These are phyloP conservation scores for Monosporascus cannonballus DNA, from an alignment of 2,329 filamentous ascomycete genomes.

Conservation along the genomic window DNA sequence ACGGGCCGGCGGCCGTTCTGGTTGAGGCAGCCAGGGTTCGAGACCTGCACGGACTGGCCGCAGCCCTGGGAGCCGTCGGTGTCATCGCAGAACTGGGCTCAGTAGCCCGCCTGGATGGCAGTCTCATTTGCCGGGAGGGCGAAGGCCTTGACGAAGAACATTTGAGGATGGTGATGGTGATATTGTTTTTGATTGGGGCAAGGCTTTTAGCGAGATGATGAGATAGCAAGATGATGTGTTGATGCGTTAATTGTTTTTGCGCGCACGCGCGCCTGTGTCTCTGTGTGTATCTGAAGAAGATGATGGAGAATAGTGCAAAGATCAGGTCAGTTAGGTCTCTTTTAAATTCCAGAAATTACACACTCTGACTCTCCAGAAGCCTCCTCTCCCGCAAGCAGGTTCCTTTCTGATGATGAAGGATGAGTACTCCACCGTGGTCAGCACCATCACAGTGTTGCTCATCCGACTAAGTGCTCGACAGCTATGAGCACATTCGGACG, in stretches of 20 bases:
- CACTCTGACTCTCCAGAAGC: not conserved
- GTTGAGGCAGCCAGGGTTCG: conserved; percentile 11
- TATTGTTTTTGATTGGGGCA: not conserved
- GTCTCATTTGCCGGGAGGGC: not conserved
- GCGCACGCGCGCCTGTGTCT: too few species aligned
- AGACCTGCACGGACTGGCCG: conserved; percentile 21
- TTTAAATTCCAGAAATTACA: not conserved
- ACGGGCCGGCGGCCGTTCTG: not conserved
- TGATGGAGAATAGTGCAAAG: not conserved
- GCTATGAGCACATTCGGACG: too few species aligned
- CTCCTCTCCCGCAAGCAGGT: too few species aligned
- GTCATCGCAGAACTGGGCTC: not conserved
- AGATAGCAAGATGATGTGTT: not conserved
- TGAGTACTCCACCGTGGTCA: too few species aligned
- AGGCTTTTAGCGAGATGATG: not conserved
- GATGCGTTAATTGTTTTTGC: not conserved
- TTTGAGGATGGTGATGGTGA: not conserved
- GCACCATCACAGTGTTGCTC: too few species aligned
- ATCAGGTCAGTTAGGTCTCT: not conserved
- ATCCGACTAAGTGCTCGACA: too few species aligned
- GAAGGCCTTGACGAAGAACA: not conserved
- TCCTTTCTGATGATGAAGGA: too few species aligned
- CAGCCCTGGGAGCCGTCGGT: conserved; percentile 10
- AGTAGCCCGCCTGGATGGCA: not conserved
- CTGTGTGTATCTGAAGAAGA: not conserved